These are phyloP conservation scores for Pseudisothecium myosuroides DNA, from an alignment of 225 moss, liverwort and hornwort genomes.

Conservation along the genomic window DNA sequence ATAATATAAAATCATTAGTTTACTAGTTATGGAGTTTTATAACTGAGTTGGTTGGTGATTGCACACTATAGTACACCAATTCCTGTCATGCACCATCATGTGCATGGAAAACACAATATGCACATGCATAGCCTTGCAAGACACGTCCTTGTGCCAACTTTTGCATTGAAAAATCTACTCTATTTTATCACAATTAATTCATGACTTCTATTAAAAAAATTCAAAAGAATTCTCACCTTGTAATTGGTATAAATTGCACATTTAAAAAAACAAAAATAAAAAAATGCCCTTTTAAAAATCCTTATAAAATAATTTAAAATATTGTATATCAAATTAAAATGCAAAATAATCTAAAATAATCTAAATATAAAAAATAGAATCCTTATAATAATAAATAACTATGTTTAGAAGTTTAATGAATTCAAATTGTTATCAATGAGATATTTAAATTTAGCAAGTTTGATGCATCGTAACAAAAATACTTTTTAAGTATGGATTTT, in stretches of 20 bases:
- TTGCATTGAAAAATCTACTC: not conserved
- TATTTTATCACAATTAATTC: not conserved
- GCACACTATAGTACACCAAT: rapidly evolving
- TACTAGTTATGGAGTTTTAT: not conserved
- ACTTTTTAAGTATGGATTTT: not conserved
- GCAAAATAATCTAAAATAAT: not conserved
- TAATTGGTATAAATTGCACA: not conserved
- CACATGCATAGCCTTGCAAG: rapidly evolving
- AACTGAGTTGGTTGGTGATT: rapidly evolving
- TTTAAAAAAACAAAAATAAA: not conserved
- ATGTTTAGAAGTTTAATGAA: rapidly evolving
- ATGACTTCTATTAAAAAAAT: not conserved
- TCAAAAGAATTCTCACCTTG: not conserved
- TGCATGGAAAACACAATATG: not conserved
- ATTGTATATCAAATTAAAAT: rapidly evolving
- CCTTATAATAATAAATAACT: not conserved
- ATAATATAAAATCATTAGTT: not conserved
- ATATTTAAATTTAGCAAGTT: not conserved
- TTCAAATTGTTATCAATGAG: not conserved
- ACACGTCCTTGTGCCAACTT: not conserved
- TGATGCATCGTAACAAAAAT: rapidly evolving
- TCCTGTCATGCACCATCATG: not conserved
- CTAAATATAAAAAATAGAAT: not conserved
- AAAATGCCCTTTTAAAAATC: not conserved
- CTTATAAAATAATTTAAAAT: not conserved